These are phyloP conservation scores for Nannizzia gypsea DNA, from an alignment of 2,329 filamentous ascomycete genomes.

Conservation along the genomic window DNA sequence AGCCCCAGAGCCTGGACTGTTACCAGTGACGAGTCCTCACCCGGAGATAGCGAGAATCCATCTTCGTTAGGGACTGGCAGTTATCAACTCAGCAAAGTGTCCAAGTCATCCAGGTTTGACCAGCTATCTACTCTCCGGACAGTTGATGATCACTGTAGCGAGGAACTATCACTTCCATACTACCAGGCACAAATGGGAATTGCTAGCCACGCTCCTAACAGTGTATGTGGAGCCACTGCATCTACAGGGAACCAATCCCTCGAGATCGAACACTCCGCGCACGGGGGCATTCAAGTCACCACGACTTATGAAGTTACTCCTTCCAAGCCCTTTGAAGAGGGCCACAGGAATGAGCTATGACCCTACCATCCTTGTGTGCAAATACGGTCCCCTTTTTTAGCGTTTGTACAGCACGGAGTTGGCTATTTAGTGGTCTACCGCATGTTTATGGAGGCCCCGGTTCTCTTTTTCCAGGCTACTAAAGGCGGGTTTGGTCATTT, in stretches of 20 bases:
- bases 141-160: conserved; percentile 4
- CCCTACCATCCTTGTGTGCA: background rate
- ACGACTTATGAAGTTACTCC: background rate
- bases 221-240: background rate
- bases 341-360: background rate
- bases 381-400: background rate
- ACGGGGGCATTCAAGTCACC: background rate
- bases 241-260: background rate
- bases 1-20: background rate
- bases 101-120: conserved; percentile 4
- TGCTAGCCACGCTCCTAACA: background rate
- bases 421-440: background rate
- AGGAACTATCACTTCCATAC: conserved; percentile 2
- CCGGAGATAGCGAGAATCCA: conserved; percentile 7
- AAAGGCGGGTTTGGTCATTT: background rate
- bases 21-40: background rate
- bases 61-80: background rate
- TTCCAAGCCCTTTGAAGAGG: background rate
- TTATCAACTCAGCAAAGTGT: conserved; percentile 5
- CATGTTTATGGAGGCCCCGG: background rate
- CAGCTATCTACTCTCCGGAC: conserved; percentile 4
- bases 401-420: background rate
- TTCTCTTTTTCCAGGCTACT: background rate
- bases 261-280: background rate
- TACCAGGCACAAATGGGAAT: background rate